phyloP scores from a whole-genome alignment of 495 filamentous ascomycete genomes.

The Hyaloscypha bicolor region DNA sequence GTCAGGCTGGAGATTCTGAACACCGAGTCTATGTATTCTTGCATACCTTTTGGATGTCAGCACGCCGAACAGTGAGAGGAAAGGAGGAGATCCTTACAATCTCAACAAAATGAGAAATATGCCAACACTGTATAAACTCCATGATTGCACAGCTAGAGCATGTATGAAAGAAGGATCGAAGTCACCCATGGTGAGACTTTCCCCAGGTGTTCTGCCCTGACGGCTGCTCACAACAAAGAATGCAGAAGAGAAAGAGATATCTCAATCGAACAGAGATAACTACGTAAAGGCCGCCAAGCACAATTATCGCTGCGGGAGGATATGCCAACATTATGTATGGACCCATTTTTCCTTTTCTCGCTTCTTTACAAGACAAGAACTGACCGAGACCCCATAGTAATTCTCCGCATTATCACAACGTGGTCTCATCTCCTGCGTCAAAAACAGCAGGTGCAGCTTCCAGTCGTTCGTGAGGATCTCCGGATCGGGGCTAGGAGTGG shows the following conservation, averaged over 20 bases:
- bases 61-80: not conserved
- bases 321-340: conserved; percentile 18
- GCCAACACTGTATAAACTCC: conserved; percentile 34
- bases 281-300: conserved; percentile 3
- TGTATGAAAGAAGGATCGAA: conserved; percentile 28
- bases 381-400: not conserved
- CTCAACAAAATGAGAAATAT: conserved; percentile 34
- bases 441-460: conserved; percentile 3
- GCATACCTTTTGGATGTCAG: conserved; percentile 34
- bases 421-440: conserved; percentile 9
- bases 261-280: not conserved
- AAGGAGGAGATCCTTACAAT: conserved; percentile 26
- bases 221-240: not conserved
- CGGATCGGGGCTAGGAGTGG: not conserved
- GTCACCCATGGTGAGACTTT: conserved; percentile 24
- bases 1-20: conserved; percentile 35
- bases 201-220: not conserved
- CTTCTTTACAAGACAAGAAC: not conserved
- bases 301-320: not conserved
- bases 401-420: conserved; percentile 8
- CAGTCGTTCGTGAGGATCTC: not conserved
- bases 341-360: not conserved
- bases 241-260: conserved; percentile 3
- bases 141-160: conserved; percentile 32
- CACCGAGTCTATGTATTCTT: conserved; percentile 35